Base-by-base conservation (phyloP, 164 flowering plant species). In the Macadamia integrifolia region DNA sequence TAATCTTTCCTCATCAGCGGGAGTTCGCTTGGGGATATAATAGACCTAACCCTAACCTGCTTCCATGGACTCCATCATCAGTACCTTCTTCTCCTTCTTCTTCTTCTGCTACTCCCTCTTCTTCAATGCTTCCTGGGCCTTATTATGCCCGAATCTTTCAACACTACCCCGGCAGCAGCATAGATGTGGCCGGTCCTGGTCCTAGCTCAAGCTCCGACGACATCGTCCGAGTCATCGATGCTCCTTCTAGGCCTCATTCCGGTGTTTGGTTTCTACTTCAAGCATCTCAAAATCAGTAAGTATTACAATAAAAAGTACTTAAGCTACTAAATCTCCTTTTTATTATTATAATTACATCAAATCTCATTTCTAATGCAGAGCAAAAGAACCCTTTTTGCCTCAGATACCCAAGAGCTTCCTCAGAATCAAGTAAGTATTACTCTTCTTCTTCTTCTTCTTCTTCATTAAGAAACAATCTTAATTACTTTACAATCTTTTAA, bases 201-300 rank as follows among this genome's bases (percentile, higher is more conserved):
- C 80, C 88, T 3, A 79, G 82, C 78, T 73, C 80, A 1, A 83
- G 73, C 49, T 40, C 40, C 40, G 40, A 80, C 60, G 83, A 74
- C 49, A 40, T 23, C 23, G 23, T 81, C 60, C 71, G 87, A 74
- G 75, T 90, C 17, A 61, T 92, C 0, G 82, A 88, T 61, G 83
- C 91, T 42, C 97, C 97, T 0, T 71, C 82, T 43, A 84, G 96
- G 73, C 88, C 88, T 60, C 85, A 84, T 70, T 79, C 93, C 18
- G 97, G 97, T 32, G 67, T 94, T 71, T 94, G 99, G 99, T 94
- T 92, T 73, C 72, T 78, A 74, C 87, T 94, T 3, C 93, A 86
- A 82, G 91, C 98, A 5, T 88, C 89, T 14, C 83, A 76, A 72
- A 86, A 78, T 58, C 98, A 93, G 98, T 92, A 82, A 80, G 97